Conservation (phyloP, 768 basidiomycete species). For the Russula sp. region DNA sequence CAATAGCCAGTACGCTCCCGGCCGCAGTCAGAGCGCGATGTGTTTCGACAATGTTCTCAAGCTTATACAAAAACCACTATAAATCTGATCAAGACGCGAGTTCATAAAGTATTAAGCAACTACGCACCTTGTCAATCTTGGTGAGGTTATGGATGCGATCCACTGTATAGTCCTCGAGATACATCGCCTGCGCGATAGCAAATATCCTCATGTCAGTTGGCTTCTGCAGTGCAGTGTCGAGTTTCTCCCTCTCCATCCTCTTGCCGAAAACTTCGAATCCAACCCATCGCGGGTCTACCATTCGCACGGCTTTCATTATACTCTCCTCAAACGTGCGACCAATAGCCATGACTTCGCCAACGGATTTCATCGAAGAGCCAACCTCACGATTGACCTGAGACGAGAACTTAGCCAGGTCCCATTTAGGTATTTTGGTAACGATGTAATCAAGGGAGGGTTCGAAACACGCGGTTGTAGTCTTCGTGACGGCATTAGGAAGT, state of each 20-base stretch:
- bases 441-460: constrained; percentile 99
- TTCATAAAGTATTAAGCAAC: background rate
- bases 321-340: constrained; percentile 99
- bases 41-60: constrained; percentile 96
- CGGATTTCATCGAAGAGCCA: constrained; percentile 98
- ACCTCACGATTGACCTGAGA: constrained; percentile 90
- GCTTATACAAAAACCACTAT: constrained; percentile 98
- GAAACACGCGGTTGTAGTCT: constrained; percentile 98
- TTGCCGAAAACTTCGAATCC: constrained; percentile 95
- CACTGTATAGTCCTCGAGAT: constrained; percentile 85
- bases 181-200: constrained; percentile 97
- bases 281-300: constrained; percentile 94
- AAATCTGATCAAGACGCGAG: background rate
- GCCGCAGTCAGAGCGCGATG: constrained; percentile 69
- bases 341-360: constrained; percentile 99
- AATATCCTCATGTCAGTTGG: constrained; percentile 97
- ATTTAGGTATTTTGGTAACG: constrained; percentile 99
- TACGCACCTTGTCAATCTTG: constrained; percentile 89
- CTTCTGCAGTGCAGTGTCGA: constrained; percentile 71
- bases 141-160: constrained; percentile 90
- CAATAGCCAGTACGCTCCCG: constrained; percentile 64
- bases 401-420: constrained; percentile 98
- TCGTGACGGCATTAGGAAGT: constrained; percentile 97
- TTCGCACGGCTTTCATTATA: constrained; percentile 96
- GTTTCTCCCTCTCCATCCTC: constrained; percentile 57